A percentile compares a stretch with the other conserved stretches of the same genome.
Conservation (phyloP, 1,139 yeast species). For the Magnusiomyces suaveolens region DNA sequence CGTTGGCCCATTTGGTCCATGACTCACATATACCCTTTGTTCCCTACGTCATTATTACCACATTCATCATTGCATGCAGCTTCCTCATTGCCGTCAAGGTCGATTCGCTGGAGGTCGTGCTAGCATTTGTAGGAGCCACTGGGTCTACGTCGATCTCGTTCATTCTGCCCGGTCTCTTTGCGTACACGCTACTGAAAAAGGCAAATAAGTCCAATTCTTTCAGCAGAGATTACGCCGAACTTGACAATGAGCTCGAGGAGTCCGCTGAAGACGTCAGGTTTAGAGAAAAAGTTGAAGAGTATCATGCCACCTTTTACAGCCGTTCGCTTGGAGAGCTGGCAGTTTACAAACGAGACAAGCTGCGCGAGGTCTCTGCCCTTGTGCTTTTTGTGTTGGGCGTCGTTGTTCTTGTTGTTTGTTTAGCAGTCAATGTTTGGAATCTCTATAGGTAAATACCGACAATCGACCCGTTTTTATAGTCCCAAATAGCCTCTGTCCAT, state of each 20-base stretch:
- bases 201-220: background rate
- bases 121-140: slow-evolving; percentile 90
- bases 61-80: slow-evolving; percentile 50
- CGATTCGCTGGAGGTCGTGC: slow-evolving; percentile 68
- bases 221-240: background rate
- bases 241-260: slow-evolving; percentile 10
- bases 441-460: background rate
- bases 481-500: too few species aligned
- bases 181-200: slow-evolving; percentile 45
- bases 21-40: slow-evolving; percentile 16
- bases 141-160: slow-evolving; percentile 92
- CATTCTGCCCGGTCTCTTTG: slow-evolving; percentile 86
- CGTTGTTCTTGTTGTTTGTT: slow-evolving; percentile 66
- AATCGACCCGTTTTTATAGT: too few species aligned
- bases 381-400: slow-evolving; percentile 66
- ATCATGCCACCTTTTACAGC: background rate
- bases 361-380: slow-evolving; percentile 40
- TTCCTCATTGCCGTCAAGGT: slow-evolving; percentile 71
- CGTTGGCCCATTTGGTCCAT: background rate
- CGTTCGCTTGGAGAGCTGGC: background rate
- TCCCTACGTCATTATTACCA: slow-evolving; percentile 56
- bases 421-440: slow-evolving; percentile 56
- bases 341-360: slow-evolving; percentile 4
- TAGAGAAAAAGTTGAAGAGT: slow-evolving; percentile 9
- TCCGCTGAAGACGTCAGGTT: slow-evolving; percentile 14